Base-by-base conservation (phyloP, 495 filamentous ascomycete genomes). In the Stereocaulon alpinum region DNA sequence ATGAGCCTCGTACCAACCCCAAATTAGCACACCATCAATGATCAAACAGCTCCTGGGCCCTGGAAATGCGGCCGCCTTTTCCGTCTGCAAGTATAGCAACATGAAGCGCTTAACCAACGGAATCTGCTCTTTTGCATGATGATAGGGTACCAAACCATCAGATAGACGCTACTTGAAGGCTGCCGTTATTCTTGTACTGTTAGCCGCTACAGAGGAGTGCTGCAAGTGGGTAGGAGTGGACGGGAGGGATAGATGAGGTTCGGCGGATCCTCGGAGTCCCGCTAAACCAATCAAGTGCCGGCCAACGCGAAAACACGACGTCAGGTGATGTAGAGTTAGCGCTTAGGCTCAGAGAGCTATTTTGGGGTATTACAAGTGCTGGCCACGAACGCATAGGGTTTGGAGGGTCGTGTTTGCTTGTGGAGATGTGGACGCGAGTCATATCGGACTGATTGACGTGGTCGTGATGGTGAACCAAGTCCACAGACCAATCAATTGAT, bases 21-120 rank as follows among this genome's bases (percentile, higher is more conserved):
- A 51, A 55, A 60, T 60, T 54, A 60, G 58, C 48, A 49, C 34
- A 53, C 49, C 30, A 41, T 20, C 20, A 40, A 20, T 34, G 27
- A 22, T 43, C 52, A 42, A 55, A 43, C 40, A 15, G 20, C 52
- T 41, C 40, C 52, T 41, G 34, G 52, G 37, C 24, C 37, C 22
- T 52, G 18, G 18, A 27, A 10, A 52, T 37, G 49, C 27, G 30
- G 49, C 49, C 30, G 11, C 37, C 20, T 27, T 20, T 55, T 34
- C 52, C 52, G 24, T 55, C 37, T n/a, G 12, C 34, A 55, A 30
- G 52, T n/a, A 55, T 24, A 55, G 52, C 32, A 55, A 55, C 20
- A 2, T 18, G 17, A n/a, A 43, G 37, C 52, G 52, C 17, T 34
- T 55, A 17, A 34, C 52, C 37, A 9, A 20, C 17, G 30, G 18